phyloP scores from a whole-genome alignment of 805 yeast genomes.

The Suhomyces sp. region DNA sequence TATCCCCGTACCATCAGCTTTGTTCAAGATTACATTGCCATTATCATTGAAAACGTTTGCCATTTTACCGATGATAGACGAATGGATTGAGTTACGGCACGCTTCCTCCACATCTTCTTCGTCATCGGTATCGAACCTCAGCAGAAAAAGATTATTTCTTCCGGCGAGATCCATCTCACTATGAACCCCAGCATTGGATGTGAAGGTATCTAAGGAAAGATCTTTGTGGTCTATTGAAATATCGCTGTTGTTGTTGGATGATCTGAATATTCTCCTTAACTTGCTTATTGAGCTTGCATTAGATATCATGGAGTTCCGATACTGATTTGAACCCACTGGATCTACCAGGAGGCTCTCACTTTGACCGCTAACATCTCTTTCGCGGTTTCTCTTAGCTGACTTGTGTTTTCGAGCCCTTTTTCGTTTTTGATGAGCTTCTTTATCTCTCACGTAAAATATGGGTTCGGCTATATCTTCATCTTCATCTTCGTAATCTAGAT shows the following conservation, averaged over 20 bases:
- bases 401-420: background rate
- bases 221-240: background rate
- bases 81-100: constrained; percentile 16
- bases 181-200: background rate
- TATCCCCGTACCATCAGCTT: background rate
- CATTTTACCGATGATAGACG: constrained; percentile 24
- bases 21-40: background rate
- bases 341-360: background rate
- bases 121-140: constrained; percentile 19
- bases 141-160: constrained; percentile 11
- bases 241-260: background rate
- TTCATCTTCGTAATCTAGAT: background rate
- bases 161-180: constrained; percentile 12
- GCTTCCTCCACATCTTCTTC: constrained; percentile 3
- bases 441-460: background rate
- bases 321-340: background rate
- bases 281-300: constrained; percentile 10
- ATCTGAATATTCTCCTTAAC: constrained; percentile 9
- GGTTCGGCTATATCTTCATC: background rate
- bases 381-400: background rate
- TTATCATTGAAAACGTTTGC: constrained; percentile 5
- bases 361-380: background rate
- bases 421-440: background rate
- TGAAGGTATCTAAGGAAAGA: background rate
- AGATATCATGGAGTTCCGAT: constrained; percentile 8